A percentile compares a stretch with the other conserved stretches of the same genome.
Conservation (phyloP, 2,329 filamentous ascomycete species). For the Alternaria alternata region DNA sequence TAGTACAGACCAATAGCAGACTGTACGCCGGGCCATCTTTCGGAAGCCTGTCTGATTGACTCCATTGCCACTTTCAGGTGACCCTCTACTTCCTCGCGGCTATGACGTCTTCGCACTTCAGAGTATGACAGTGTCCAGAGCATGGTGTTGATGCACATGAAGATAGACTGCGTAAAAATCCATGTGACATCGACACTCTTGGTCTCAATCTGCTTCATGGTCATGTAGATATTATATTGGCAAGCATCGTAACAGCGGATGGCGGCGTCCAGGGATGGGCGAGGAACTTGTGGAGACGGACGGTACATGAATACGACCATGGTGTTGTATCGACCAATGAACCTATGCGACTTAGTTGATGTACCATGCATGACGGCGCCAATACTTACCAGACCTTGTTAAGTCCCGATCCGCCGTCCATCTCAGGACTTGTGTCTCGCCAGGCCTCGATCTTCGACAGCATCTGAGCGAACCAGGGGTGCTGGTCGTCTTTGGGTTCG, state of each 20-base stretch:
- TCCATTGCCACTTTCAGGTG: slow-evolving; percentile 79
- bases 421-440: slow-evolving; percentile 77
- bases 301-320: slow-evolving; percentile 89
- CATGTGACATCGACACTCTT: slow-evolving; percentile 86
- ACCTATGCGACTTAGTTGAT: slow-evolving; percentile 54
- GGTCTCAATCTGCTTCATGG: slow-evolving; percentile 79
- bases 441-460: slow-evolving; percentile 79
- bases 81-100: slow-evolving; percentile 76
- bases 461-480: slow-evolving; percentile 89
- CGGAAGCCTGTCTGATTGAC: slow-evolving; percentile 79
- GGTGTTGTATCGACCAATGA: slow-evolving; percentile 76
- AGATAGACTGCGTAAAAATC: slow-evolving; percentile 89
- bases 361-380: neutral
- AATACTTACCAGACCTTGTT: slow-evolving; percentile 78
- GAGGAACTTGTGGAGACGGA: slow-evolving; percentile 89
- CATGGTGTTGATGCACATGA: slow-evolving; percentile 90
- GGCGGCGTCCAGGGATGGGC: slow-evolving; percentile 81
- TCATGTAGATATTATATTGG: slow-evolving; percentile 80
- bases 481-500: slow-evolving; percentile 77
- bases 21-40: slow-evolving; percentile 89
- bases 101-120: slow-evolving; percentile 77
- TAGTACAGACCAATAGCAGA: slow-evolving; percentile 85
- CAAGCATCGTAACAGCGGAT: slow-evolving; percentile 83
- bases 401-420: slow-evolving; percentile 72
- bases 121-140: slow-evolving; percentile 91